phyloP scores from a whole-genome alignment of 192 early-diverging fungal genomes.

The Podila epigama region DNA sequence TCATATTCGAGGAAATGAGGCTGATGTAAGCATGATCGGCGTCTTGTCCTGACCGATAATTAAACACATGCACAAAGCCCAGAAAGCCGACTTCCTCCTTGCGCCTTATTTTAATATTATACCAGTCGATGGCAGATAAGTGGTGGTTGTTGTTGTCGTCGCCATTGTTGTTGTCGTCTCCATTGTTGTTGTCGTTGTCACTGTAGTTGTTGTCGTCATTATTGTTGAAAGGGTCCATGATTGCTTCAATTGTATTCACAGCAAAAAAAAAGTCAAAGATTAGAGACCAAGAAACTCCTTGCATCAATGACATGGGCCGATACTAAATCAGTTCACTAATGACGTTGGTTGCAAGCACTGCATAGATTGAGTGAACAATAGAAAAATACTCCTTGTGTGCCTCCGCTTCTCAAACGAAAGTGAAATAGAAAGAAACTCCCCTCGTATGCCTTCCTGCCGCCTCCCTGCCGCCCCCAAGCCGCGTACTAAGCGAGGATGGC shows the following conservation, averaged over 20 bases:
- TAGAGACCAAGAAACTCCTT: too few relatives aligned
- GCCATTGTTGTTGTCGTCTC: too few relatives aligned
- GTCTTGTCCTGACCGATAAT: constrained; percentile 13
- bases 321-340: too few relatives aligned
- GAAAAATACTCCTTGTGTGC: too few relatives aligned
- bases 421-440: too few relatives aligned
- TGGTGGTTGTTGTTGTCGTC: too few relatives aligned
- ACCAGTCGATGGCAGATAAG: constrained; percentile 20
- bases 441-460: constrained; percentile 19
- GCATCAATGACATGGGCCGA: too few relatives aligned
- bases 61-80: too few relatives aligned
- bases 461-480: too few relatives aligned
- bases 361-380: constrained; percentile 14
- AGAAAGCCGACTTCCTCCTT: constrained; percentile 2
- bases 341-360: not conserved
- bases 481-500: too few relatives aligned
- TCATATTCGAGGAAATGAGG: constrained; percentile 16
- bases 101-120: constrained; percentile 6
- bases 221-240: constrained; percentile 8
- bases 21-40: constrained; percentile 11
- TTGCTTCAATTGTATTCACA: not conserved
- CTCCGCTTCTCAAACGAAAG: not conserved
- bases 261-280: constrained; percentile 6
- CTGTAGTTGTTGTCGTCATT: constrained; percentile 9
- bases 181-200: too few relatives aligned